Base-by-base conservation (phyloP, 2,329 filamentous ascomycete genomes). In the Lasiodiplodia gonubiensis region DNA sequence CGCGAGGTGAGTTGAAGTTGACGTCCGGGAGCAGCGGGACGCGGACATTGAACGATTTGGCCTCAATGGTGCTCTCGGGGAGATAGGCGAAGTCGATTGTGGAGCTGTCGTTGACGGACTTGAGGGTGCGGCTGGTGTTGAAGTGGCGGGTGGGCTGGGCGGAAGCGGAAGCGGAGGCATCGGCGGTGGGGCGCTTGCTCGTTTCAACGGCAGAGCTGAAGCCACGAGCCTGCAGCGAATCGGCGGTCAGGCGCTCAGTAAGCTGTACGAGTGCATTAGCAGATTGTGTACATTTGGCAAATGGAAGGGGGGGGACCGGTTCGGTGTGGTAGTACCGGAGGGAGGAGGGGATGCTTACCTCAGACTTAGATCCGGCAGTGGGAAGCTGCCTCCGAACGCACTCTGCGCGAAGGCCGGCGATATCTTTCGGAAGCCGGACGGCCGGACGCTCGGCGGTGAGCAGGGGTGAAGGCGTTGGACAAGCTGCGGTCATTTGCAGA, bases 41-140 rank as follows among this genome's bases (percentile, higher is more conserved):
- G 59, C 82, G 81, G 12, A 83, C 74, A 54, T 75, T 70, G 16
- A 76, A 68, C 16, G 74, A 71, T 61, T 83, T 79, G 70, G 83
- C 80, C 67, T 81, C 80, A 35, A 87, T 87, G 79, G 5, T 35
- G 71, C 83, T 80, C 66, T 81, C 80, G 42, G 88, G 88, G 71
- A 89, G 80, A 79, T 85, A 89, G 72, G 84, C 84, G 73, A 89
- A 89, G 80, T 90, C 88, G 68, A 90, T 86, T 51, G 87, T 87
- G 49, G 86, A 88, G 68, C 77, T 80, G 78, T 89, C 87, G 65
- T 85, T 82, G 70, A 85, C 81, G 33, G 85, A 78, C 75, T 88
- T 88, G 64, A 83, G 78, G 69, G 82, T 77, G 69, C 85, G 85
- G 70, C 84, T 86, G 69, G 87, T 88, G 79, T 89, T 89, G 83